These are phyloP conservation scores for Rhizopus stolonifer DNA, from an alignment of 371 early-diverging fungal species.

Conservation along the genomic window DNA sequence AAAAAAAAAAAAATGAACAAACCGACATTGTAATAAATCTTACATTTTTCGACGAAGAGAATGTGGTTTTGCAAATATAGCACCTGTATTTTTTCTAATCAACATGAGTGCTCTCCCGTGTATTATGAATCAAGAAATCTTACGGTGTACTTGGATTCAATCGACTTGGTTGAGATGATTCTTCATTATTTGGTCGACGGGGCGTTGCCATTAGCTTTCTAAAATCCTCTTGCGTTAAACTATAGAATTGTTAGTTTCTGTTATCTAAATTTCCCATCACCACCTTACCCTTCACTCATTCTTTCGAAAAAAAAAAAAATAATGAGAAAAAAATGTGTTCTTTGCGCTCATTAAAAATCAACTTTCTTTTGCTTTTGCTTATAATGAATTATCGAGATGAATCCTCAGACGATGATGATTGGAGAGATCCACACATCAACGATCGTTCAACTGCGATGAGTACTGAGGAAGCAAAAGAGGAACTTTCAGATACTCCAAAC, in stretches of 20 bases:
- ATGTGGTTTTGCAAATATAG: conserved; percentile 49
- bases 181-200: conserved; percentile 41
- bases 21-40: background rate
- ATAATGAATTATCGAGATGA: too few species aligned
- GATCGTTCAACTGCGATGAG: background rate
- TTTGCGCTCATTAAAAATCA: too few species aligned
- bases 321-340: background rate
- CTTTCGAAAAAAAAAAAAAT: background rate
- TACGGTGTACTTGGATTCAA: conserved; percentile 51
- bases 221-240: conserved; percentile 79
- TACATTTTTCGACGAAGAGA: conserved; percentile 44
- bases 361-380: too few species aligned
- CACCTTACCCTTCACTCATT: background rate
- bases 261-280: background rate
- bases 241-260: conserved; percentile 10
- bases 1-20: too few species aligned
- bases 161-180: conserved; percentile 7
- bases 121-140: conserved; percentile 3
- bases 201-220: conserved; percentile 78
- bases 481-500: conserved; percentile 12
- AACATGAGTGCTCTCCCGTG: too few species aligned
- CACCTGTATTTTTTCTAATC: conserved; percentile 37
- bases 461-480: too few species aligned
- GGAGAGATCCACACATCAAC: conserved; percentile 19
- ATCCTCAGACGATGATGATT: conserved; percentile 13